These are phyloP conservation scores for Cadophora sp. DNA, from an alignment of 2,329 filamentous ascomycete genomes.

Conservation along the genomic window DNA sequence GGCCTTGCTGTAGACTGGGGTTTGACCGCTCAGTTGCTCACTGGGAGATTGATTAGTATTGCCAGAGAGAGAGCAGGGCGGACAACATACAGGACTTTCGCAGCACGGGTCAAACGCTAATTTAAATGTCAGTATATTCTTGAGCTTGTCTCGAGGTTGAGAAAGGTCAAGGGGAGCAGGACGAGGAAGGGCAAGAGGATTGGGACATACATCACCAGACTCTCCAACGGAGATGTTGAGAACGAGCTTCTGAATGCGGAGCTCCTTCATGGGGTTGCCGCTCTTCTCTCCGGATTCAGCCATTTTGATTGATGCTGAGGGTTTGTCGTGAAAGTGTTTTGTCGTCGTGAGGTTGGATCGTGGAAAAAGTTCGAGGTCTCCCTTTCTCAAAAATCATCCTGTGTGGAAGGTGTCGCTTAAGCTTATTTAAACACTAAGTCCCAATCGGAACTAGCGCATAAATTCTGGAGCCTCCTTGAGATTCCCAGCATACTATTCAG, in stretches of 20 bases:
- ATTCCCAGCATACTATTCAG: conserved; percentile 21
- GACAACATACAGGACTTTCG: conserved; percentile 79
- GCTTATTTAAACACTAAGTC: conserved; percentile 19
- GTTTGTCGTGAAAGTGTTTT: conserved; percentile 32
- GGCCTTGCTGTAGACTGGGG: conserved; percentile 99
- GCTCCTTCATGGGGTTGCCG: conserved; percentile 99
- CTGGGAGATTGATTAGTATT: too few relatives aligned
- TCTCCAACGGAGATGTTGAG: conserved; percentile 99
- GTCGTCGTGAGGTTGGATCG: conserved; percentile 26
- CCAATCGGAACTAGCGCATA: conserved; percentile 20
- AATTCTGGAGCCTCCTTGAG: conserved; percentile 24
- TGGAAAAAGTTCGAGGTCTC: conserved; percentile 32
- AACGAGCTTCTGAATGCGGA: conserved; percentile 99
- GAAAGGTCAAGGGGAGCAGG: too few relatives aligned
- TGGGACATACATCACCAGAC: conserved; percentile 81
- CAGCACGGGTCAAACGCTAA: conserved; percentile 92
- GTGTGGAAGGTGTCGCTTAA: conserved; percentile 26
- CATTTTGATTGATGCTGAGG: conserved; percentile 47
- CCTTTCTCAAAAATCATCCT: conserved; percentile 27
- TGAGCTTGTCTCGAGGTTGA: not conserved
- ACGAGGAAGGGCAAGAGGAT: not conserved
- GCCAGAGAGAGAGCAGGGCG: too few relatives aligned
- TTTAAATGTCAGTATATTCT: not conserved
- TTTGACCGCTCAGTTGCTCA: conserved; percentile 99
- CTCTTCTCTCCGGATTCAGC: conserved; percentile 79